Conservation (phyloP, 331 rosid genomes). For the Cydonia oblonga region DNA sequence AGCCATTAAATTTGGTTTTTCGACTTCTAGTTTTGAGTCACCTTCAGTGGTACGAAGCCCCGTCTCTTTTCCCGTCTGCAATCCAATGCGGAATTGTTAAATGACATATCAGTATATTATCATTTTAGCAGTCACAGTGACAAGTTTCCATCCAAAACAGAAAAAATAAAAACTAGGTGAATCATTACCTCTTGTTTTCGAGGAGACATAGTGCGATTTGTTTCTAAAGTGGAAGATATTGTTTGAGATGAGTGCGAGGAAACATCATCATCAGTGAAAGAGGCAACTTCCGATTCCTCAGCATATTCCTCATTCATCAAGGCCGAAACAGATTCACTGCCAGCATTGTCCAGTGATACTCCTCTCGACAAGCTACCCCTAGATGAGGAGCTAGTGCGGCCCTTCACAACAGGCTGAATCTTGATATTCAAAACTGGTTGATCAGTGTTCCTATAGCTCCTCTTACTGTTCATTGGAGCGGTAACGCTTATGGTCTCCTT, state of each 20-base stretch:
- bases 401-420: slow-evolving; percentile 58
- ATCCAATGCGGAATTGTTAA: slow-evolving; percentile 1
- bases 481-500: slow-evolving; percentile 46
- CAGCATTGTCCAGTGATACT: slow-evolving; percentile 29
- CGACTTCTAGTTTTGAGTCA: slow-evolving; percentile 30
- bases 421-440: slow-evolving; percentile 54
- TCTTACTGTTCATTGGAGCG: slow-evolving; percentile 66
- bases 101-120: neutral
- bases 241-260: slow-evolving; percentile 78
- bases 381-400: slow-evolving; percentile 23
- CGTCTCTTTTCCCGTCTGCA: slow-evolving; percentile 41
- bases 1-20: slow-evolving; percentile 24
- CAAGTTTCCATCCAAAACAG: slow-evolving; percentile 6
- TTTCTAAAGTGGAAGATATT: slow-evolving; percentile 27
- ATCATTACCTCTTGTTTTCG: slow-evolving; percentile 48
- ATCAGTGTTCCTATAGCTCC: slow-evolving; percentile 69
- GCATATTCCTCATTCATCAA: slow-evolving; percentile 59
- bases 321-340: slow-evolving; percentile 59
- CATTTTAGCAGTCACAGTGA: neutral
- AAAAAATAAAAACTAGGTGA: neutral
- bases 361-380: slow-evolving; percentile 41
- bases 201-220: slow-evolving; percentile 28
- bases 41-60: slow-evolving; percentile 20
- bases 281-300: slow-evolving; percentile 66
- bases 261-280: slow-evolving; percentile 84